These are phyloP conservation scores for Trichoderma aggressivum DNA, from an alignment of 2,329 filamentous ascomycete genomes.

Conservation along the genomic window DNA sequence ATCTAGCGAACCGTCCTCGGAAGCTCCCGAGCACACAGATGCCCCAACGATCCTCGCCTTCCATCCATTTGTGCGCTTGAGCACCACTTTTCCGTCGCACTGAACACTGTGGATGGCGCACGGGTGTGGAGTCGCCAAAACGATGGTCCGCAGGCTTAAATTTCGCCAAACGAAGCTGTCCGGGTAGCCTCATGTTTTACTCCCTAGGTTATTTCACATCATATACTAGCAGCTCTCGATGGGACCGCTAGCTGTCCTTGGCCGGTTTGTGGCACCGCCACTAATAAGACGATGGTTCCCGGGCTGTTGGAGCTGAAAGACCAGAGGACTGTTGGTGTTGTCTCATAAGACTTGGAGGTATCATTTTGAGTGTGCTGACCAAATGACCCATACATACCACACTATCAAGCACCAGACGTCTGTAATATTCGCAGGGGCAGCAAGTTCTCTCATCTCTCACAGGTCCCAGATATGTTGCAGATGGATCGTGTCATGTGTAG, in stretches of 20 bases:
- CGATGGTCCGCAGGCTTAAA: not conserved
- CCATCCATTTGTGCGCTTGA: not conserved
- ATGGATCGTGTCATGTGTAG: not conserved
- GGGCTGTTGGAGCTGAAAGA: not conserved
- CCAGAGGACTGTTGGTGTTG: not conserved
- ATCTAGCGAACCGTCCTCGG: constrained; percentile 2
- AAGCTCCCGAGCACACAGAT: constrained; percentile 15
- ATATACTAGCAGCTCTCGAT: not conserved
- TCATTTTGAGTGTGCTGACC: not conserved
- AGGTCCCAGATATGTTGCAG: not conserved
- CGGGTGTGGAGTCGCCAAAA: constrained; percentile 2
- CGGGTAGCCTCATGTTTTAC: not conserved
- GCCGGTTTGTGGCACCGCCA: not conserved
- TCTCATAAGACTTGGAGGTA: not conserved
- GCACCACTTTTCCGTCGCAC: not conserved
- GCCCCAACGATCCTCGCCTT: not conserved
- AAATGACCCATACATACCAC: not conserved
- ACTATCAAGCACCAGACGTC: not conserved
- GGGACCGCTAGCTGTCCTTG: not conserved
- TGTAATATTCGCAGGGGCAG: not conserved
- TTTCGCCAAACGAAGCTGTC: not conserved
- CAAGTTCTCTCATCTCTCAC: not conserved
- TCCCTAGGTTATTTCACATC: not conserved
- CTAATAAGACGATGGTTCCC: not conserved
- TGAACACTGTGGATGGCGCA: not conserved